phyloP scores from a whole-genome alignment of 2,329 filamentous ascomycete species.

The Fusarium euwallaceae region DNA sequence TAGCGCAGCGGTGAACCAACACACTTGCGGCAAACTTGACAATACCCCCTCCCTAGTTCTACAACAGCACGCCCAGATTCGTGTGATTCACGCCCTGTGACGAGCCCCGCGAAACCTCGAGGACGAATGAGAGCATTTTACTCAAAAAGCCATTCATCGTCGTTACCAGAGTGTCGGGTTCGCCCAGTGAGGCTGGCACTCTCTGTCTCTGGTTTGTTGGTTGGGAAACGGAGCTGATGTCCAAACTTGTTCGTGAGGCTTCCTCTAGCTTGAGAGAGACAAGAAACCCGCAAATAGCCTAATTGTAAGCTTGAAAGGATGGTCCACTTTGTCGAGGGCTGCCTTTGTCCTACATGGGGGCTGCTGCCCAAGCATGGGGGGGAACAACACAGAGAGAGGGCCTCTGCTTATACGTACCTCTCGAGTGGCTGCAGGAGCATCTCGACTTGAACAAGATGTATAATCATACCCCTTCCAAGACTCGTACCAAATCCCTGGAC shows the following conservation, averaged over 20 bases:
- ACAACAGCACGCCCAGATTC: neutral
- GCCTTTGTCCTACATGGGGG: conserved; percentile 9
- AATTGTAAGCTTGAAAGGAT: neutral
- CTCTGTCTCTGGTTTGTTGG: neutral
- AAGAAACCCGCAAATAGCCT: neutral
- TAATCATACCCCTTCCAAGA: conserved; percentile 4
- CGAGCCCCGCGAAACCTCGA: neutral
- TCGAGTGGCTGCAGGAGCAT: conserved; percentile 1
- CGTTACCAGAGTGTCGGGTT: neutral
- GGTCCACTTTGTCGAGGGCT: neutral
- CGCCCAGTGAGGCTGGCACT: neutral
- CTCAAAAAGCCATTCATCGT: neutral
- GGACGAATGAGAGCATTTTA: neutral
- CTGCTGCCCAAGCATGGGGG: neutral
- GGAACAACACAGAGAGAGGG: neutral
- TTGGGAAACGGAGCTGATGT: neutral
- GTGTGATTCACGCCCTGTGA: conserved; percentile 27
- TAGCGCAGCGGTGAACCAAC: neutral
- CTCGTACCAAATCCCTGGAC: neutral
- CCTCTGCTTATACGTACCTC: neutral
- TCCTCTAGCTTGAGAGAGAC: neutral
- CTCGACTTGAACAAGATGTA: neutral
- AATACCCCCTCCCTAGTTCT: neutral
- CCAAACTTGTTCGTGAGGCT: neutral
- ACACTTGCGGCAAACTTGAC: neutral